Conservation (phyloP, 2,329 filamentous ascomycete species). For the Dryadomyces sulphureus region DNA sequence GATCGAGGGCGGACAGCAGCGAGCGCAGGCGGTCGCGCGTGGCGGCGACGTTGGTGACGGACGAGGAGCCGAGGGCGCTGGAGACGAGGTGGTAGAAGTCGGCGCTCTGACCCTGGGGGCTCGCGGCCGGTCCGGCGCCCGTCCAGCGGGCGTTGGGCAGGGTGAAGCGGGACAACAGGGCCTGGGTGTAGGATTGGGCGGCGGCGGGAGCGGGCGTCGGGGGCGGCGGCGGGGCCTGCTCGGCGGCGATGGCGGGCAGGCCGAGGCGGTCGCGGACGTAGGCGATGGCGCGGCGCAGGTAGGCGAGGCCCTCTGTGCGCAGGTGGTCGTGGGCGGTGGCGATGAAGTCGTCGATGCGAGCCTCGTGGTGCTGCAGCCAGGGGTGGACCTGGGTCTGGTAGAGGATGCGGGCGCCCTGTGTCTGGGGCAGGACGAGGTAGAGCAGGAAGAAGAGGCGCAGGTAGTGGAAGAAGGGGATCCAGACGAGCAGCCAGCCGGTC, state of each 20-base stretch:
- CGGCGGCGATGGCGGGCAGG: constrained; percentile 37
- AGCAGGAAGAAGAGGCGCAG: constrained; percentile 74
- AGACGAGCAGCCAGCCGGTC: constrained; percentile 73
- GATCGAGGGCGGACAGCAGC: constrained; percentile 63
- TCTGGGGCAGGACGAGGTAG: constrained; percentile 93
- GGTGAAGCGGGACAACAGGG: constrained; percentile 72
- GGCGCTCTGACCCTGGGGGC: too few species aligned
- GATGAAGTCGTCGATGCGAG: constrained; percentile 82
- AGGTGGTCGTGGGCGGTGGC: constrained; percentile 64
- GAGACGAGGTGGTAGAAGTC: constrained; percentile 72
- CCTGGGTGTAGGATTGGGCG: constrained; percentile 56
- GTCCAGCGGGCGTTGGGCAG: constrained; percentile 55
- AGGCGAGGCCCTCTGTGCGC: constrained; percentile 60
- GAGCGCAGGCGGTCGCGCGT: constrained; percentile 60
- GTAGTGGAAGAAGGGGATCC: constrained; percentile 90
- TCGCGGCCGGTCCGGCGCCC: too few species aligned
- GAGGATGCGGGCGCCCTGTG: constrained; percentile 77
- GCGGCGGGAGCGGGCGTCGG: constrained; percentile 15
- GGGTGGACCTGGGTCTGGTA: constrained; percentile 81
- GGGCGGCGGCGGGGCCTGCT: background rate
- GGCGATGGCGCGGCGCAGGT: constrained; percentile 48
- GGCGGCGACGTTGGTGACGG: constrained; percentile 61
- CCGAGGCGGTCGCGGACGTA: constrained; percentile 42
- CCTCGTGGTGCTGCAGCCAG: constrained; percentile 75
- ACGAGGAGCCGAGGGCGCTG: constrained; percentile 51